A percentile compares a stretch with the other conserved stretches of the same genome.
phyloP scores from a whole-genome alignment of 305 asterid species.

The Solanum hybrid region DNA sequence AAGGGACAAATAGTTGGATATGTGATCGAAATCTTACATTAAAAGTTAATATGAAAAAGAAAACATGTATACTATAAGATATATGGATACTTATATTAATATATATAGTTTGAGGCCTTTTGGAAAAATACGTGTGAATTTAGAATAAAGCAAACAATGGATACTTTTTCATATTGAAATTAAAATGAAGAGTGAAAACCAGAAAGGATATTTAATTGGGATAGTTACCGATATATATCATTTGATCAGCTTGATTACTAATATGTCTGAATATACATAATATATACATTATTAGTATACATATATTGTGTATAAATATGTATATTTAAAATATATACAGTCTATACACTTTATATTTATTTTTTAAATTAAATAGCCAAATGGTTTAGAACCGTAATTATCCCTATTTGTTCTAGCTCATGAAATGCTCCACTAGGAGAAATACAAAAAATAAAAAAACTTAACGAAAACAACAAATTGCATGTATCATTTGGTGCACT shows the following conservation, averaged over 20 bases:
- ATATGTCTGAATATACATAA: not conserved
- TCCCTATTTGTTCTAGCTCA: not conserved
- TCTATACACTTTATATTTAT: not conserved
- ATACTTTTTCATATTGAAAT: not conserved
- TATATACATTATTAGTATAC: not conserved
- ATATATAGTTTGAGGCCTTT: not conserved
- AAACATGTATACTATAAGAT: not conserved
- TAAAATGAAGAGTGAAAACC: not conserved
- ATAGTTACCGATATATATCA: not conserved
- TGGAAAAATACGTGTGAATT: not conserved
- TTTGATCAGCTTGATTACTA: not conserved
- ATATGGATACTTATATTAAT: not conserved
- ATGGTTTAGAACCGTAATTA: not conserved
- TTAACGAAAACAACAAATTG: not conserved
- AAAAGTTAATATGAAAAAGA: not conserved
- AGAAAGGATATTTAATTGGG: not conserved
- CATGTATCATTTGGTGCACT: not conserved
- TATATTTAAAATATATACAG: not conserved
- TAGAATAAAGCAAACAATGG: not conserved
- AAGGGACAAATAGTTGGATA: not conserved
- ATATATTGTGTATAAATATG: not conserved
- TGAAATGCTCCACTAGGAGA: not conserved
- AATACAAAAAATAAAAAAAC: not conserved
- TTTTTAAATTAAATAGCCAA: not conserved
- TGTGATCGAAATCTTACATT: not conserved